Conservation (phyloP, 257 asterid species). For the Solanum ossicruentum region DNA sequence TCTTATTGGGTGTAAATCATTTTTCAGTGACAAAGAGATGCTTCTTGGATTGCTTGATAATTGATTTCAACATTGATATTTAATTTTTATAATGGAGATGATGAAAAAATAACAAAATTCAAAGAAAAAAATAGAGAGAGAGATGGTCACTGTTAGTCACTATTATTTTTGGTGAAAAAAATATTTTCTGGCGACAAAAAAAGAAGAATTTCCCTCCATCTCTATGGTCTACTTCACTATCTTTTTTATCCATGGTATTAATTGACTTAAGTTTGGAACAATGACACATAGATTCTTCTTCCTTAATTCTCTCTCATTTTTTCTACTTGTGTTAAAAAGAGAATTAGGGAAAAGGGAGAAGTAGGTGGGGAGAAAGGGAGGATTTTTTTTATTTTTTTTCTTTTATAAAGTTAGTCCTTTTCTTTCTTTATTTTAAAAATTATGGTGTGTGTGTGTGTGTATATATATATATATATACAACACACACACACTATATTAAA, state of each 20-base stretch:
- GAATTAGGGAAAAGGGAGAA: not conserved
- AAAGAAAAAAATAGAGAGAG: not conserved
- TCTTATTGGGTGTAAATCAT: too few relatives aligned
- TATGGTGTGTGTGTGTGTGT: too few relatives aligned
- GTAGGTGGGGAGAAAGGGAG: not conserved
- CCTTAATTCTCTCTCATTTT: not conserved
- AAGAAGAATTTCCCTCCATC: not conserved
- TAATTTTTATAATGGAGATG: not conserved
- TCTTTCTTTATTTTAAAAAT: too few relatives aligned
- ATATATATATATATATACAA: too few relatives aligned
- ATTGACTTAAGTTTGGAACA: not conserved
- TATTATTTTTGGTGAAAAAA: too few relatives aligned
- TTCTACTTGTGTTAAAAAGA: not conserved
- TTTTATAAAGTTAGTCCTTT: not conserved
- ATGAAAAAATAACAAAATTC: too few relatives aligned
- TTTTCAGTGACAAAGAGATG: too few relatives aligned
- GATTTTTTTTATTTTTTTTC: too few relatives aligned
- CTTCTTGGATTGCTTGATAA: too few relatives aligned
- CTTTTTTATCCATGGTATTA: not conserved
- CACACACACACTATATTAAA: too few relatives aligned
- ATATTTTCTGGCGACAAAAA: too few relatives aligned
- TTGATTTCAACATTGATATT: too few relatives aligned
- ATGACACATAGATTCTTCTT: not conserved
- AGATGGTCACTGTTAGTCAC: not conserved
- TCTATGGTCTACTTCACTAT: not conserved